Evolutionary conservation across 805 yeast genomes (phyloP).

Genomic region (Wickerhamiella bombiphila): DNA sequence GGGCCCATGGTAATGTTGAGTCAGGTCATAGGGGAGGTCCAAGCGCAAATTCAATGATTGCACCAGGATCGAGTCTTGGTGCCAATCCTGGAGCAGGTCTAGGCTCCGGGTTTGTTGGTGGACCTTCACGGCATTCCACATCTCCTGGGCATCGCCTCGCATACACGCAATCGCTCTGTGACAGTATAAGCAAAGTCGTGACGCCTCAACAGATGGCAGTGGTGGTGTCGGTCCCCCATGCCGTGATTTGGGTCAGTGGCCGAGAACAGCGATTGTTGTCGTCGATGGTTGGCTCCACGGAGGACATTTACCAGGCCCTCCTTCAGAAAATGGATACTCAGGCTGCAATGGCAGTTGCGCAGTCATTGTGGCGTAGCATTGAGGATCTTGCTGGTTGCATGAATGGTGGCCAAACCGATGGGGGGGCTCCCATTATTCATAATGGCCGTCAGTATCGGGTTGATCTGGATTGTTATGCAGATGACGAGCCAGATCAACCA

Average conservation of each 20-base stretch:
- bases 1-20: too few species aligned
- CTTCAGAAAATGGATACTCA: constrained; percentile 6
- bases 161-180: neutral
- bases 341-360: neutral
- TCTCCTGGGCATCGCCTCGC: neutral
- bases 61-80: too few species aligned
- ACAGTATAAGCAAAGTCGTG: constrained; percentile 8
- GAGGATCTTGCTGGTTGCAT: neutral
- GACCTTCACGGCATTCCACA: too few species aligned
- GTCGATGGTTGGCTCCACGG: constrained; percentile 4
- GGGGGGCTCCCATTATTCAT: neutral
- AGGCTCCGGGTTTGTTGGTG: too few species aligned
- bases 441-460: constrained; percentile 6
- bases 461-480: constrained; percentile 14
- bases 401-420: neutral
- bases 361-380: neutral
- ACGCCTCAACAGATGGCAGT: constrained; percentile 11
- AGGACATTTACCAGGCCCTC: constrained; percentile 9
- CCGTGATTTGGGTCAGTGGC: constrained; percentile 13
- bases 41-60: too few species aligned
- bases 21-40: too few species aligned
- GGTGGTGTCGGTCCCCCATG: constrained; percentile 10
- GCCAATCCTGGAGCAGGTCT: too few species aligned
- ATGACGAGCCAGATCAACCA: constrained; percentile 12
- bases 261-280: constrained; percentile 9